Conservation (phyloP, 2,329 filamentous ascomycete species). For the Botryotinia globosa region DNA sequence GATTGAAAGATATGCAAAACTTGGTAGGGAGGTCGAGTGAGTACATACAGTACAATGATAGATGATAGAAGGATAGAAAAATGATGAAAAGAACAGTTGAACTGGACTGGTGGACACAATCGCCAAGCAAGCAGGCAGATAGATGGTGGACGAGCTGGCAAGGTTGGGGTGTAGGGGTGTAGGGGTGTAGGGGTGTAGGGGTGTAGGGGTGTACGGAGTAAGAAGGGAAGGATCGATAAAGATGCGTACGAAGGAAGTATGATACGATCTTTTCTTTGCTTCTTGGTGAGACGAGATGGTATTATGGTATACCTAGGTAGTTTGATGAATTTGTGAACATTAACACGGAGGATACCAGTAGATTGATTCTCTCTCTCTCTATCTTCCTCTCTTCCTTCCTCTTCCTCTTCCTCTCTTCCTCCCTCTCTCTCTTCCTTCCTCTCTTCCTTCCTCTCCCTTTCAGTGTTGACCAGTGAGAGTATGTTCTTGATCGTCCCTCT, state of each 20-base stretch:
- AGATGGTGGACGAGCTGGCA: not conserved
- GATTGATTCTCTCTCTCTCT: not conserved
- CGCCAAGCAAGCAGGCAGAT: slow-evolving; percentile 6
- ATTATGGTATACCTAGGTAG: too few species aligned
- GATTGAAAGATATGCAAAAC: not conserved
- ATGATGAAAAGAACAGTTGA: too few species aligned
- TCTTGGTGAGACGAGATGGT: not conserved
- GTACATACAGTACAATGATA: too few species aligned
- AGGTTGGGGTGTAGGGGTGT: slow-evolving; percentile 4
- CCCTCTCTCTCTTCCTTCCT: not conserved
- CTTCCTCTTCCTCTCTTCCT: too few species aligned
- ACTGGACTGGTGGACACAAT: too few species aligned
- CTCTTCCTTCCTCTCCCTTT: not conserved
- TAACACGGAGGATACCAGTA: not conserved
- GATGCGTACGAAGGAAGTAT: too few species aligned
- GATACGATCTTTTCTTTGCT: not conserved
- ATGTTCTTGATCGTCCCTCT: not conserved
- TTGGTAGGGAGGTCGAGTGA: not conserved
- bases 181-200: too few species aligned
- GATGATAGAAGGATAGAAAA: not conserved
- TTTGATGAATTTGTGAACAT: not conserved
- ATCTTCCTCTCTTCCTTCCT: not conserved
- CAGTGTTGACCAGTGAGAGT: not conserved
- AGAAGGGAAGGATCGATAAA: slow-evolving; percentile 5
- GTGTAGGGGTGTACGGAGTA: too few species aligned